Base-by-base conservation (phyloP, 805 yeast genomes). In the Candida pini region DNA sequence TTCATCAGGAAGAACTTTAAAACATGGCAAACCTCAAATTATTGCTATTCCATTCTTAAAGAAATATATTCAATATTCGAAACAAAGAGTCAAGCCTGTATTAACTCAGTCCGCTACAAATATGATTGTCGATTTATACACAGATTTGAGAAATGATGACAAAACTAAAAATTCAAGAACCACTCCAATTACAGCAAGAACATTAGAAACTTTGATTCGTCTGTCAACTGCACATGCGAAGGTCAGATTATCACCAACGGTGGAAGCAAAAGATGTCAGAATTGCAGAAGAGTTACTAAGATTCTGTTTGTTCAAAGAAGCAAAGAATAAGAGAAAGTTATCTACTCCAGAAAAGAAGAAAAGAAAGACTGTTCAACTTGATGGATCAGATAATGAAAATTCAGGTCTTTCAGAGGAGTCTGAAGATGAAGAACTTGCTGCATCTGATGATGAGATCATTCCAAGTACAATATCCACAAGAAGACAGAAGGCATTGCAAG, bases 171-270 rank as follows among this genome's bases (percentile, higher is more conserved):
- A 79, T 46, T 74, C 82, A 34, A 73, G 78, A 53, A 89, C 96
- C 1, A 81, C 96, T 1, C 97, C 98, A 24, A 85, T 90, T 46
- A 90, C 98, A 2, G 95, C 97, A n/a, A 84, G 98, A 78, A 92
- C 97, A 4, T 68, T 90, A 48, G 98, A 90, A 62, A 90, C 98
- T 0, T 68, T 90, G 45, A 90, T 90, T 58, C 95, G 98, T 69
- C 67, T 90, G 40, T 71, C 97, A 1, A 85, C 97, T 1, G 97
- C 98, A 0, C 97, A 92, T 60, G 97, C 97, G 9, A 90, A 92
- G 58, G 85, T 90, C n/a, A 73, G 97, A 48, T 66, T 92, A 38
- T 82, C 95, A 16, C 76, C 73, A 47, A 70, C 74, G 2, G 81
- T 92, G 13, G 86, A 80, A 21, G 70, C 71, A 15, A 70, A 69